Evolutionary conservation across 208 protist genomes (phyloP).

Genomic region (Wallacemonas sp.): DNA sequence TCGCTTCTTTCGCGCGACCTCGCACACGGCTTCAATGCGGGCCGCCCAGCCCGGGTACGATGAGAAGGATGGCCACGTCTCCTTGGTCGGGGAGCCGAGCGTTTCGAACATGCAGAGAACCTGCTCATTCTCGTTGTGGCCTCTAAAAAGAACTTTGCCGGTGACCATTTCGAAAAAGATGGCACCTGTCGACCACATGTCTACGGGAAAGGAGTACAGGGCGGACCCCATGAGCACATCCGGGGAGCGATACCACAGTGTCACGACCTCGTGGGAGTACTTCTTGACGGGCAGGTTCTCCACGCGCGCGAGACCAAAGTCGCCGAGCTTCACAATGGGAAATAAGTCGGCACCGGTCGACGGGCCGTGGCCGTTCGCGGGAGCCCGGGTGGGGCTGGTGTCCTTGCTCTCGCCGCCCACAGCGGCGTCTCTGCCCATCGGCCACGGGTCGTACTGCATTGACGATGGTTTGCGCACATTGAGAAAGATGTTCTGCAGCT

Average conservation of each 20-base stretch:
- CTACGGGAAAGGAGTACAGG: slow-evolving; percentile 84
- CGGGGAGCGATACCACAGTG: slow-evolving; percentile 95
- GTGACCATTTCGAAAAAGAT: slow-evolving; percentile 95
- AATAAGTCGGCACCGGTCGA: background rate
- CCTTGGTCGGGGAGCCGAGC: slow-evolving; percentile 93
- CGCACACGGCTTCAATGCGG: slow-evolving; percentile 33
- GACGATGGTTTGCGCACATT: slow-evolving; percentile 37
- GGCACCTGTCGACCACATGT: slow-evolving; percentile 94
- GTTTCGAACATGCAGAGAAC: slow-evolving; percentile 86
- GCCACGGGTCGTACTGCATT: slow-evolving; percentile 11
- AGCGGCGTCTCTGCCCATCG: background rate
- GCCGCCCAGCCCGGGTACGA: slow-evolving; percentile 57
- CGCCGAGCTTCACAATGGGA: slow-evolving; percentile 80
- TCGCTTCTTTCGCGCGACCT: slow-evolving; percentile 17
- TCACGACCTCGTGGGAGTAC: slow-evolving; percentile 92
- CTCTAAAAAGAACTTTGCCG: slow-evolving; percentile 82
- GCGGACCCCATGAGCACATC: slow-evolving; percentile 90
- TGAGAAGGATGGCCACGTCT: slow-evolving; percentile 93
- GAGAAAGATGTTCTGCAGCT: slow-evolving; percentile 92
- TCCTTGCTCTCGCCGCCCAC: background rate
- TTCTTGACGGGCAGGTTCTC: slow-evolving; percentile 93
- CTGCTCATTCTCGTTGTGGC: slow-evolving; percentile 90
- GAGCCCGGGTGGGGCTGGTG: background rate
- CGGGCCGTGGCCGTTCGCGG: background rate
- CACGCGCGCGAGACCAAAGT: slow-evolving; percentile 88